Evolutionary conservation across 116 monocot genomes (phyloP).

Genomic region (Zostera marina): DNA sequence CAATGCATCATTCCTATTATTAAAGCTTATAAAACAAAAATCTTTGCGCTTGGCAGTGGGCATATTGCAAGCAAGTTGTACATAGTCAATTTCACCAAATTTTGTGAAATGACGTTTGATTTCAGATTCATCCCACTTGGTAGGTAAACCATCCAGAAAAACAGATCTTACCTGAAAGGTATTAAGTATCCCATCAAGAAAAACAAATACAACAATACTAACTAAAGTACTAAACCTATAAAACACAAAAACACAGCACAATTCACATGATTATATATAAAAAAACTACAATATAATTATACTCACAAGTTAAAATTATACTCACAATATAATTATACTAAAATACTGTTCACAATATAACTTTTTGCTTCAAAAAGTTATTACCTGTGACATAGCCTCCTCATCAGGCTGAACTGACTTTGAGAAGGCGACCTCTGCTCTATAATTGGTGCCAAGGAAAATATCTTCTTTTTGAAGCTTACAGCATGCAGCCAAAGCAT

Average conservation of each 20-base stretch:
- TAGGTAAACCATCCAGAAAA: slow-evolving; percentile 74
- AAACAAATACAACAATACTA: no score
- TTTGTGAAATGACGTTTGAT: slow-evolving; percentile 55
- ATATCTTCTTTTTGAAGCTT: slow-evolving; percentile 17
- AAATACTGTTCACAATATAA: no score
- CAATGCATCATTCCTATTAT: slow-evolving; percentile 54
- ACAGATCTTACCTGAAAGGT: slow-evolving; percentile 58
- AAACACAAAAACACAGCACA: no score
- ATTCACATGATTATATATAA: no score
- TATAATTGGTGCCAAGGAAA: slow-evolving; percentile 15
- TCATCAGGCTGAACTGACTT: slow-evolving; percentile 11
- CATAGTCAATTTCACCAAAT: slow-evolving; percentile 70
- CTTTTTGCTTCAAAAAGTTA: no score
- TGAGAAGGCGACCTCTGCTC: slow-evolving; percentile 17
- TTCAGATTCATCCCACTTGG: slow-evolving; percentile 65
- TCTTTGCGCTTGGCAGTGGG: slow-evolving; percentile 62
- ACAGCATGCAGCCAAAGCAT: slow-evolving; percentile 23
- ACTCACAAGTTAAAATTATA: no score
- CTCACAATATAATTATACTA: no score
- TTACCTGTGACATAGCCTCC: slow-evolving; percentile 19
- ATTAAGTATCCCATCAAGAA: neutral
- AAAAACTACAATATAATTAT: no score
- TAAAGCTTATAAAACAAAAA: slow-evolving; percentile 88
- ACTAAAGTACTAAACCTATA: no score
- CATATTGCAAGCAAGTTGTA: slow-evolving; percentile 74